Base-by-base conservation (phyloP, 2,329 filamentous ascomycete species). In the Ascochyta rabiei region DNA sequence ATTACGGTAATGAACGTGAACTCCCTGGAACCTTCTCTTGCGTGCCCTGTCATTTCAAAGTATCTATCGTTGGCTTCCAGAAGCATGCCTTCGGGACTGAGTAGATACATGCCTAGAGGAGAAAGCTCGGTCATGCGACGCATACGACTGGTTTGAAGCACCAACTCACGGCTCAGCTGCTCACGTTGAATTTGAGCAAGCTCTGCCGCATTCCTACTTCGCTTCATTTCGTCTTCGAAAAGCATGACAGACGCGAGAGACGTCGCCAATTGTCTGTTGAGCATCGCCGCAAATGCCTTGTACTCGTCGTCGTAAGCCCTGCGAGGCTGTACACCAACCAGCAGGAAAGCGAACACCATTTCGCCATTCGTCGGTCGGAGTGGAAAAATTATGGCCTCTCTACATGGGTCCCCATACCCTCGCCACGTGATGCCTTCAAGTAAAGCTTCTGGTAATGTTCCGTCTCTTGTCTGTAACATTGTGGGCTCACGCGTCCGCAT, bases 1-100 rank as follows among this genome's bases (percentile, higher is more conserved):
- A 82, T 71, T 16, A 76, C 67, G 5, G 77, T 70, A 42, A 76
- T 70, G 71, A 77, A 82, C 0, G 75, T 75, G 60, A 79, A 76
- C 21, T 79, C 73, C 18, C 68, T 71, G 8, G 76, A 66, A 0
- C 65, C 60, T 2, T 79, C 76, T 21, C 75, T 65, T 0, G 66
- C 62, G 34, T 78, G 75, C 0, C 78, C 78, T 0, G 77, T 81
- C 75, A 82, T 77, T 30, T 80, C 77, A 48, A 77, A 82, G 56
- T 78, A 82, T 4, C 75, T 75, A 2, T 80, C 77, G 31, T 82
- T 82, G 2, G 73, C 78, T 51, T 73, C 70, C 9, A 70, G 48
- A 5, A 82, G 59, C 2, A 78, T 67, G 4, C 77, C 78, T 33
- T 79, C 76, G 0, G 74, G 71, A 19, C 68, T 73, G 49, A 67